These are phyloP conservation scores for Strobilomyces echinocephalus DNA, from an alignment of 768 basidiomycete species.

Conservation along the genomic window DNA sequence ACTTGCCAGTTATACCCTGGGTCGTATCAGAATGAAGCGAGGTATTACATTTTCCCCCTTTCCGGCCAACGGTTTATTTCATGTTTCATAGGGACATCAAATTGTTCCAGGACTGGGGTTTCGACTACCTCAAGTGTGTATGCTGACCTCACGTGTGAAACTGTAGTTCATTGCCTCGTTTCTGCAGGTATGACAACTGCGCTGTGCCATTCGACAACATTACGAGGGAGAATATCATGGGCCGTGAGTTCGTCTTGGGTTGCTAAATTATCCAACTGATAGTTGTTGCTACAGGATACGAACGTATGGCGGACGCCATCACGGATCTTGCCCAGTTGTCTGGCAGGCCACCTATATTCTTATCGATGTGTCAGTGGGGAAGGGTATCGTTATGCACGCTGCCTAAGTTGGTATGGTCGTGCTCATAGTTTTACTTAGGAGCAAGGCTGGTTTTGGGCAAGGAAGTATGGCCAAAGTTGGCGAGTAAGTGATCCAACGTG, in stretches of 20 bases:
- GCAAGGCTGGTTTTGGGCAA: constrained; percentile 64
- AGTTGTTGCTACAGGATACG: constrained; percentile 42
- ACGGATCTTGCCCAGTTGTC: constrained; percentile 41
- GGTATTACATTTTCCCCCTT: constrained; percentile 28
- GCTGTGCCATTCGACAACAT: constrained; percentile 56
- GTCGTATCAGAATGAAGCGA: constrained; percentile 58
- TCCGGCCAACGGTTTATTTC: neutral
- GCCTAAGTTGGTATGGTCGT: neutral
- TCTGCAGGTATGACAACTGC: constrained; percentile 55
- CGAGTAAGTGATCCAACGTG: constrained; percentile 39
- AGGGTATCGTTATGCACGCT: constrained; percentile 36
- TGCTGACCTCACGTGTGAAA: neutral
- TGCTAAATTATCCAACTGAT: neutral
- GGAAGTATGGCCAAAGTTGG: constrained; percentile 59
- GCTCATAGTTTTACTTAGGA: constrained; percentile 33
- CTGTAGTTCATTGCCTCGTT: neutral
- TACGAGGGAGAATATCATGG: constrained; percentile 51
- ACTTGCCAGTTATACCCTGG: constrained; percentile 64
- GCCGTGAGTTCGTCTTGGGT: constrained; percentile 35
- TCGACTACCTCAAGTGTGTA: constrained; percentile 58
- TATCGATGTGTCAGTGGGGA: constrained; percentile 69
- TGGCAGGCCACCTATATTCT: constrained; percentile 50
- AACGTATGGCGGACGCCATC: constrained; percentile 59
- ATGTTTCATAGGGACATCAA: constrained; percentile 44
- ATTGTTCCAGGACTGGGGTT: constrained; percentile 61